Evolutionary conservation across 2,329 filamentous ascomycete genomes (phyloP).

Genomic region (Fusarium chlamydosporum): DNA sequence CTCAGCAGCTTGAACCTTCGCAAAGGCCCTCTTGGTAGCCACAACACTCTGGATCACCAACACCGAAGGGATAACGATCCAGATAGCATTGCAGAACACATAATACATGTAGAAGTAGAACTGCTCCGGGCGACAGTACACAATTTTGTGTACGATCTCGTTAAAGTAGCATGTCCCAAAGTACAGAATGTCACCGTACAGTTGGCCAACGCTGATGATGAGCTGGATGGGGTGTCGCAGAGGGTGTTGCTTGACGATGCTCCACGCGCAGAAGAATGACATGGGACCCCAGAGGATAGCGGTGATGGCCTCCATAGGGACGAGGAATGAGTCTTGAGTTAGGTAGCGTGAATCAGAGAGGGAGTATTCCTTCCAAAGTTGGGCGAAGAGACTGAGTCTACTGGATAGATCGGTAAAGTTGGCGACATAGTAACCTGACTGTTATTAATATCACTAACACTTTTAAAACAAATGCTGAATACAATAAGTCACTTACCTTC

Average conservation of each 20-base stretch:
- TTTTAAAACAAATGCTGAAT: background rate
- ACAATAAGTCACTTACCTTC: constrained; percentile 52
- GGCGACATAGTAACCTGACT: constrained; percentile 63
- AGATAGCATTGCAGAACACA: constrained; percentile 66
- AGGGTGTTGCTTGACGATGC: constrained; percentile 61
- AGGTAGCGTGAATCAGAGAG: constrained; percentile 70
- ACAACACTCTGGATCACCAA: constrained; percentile 53
- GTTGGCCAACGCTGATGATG: constrained; percentile 62
- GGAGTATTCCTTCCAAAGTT: constrained; percentile 72
- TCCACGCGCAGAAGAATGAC: constrained; percentile 63
- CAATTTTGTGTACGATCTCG: constrained; percentile 54
- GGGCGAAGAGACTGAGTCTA: constrained; percentile 62
- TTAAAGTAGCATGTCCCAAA: constrained; percentile 64
- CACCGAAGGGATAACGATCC: constrained; percentile 64
- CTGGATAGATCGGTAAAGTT: constrained; percentile 60
- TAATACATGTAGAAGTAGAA: constrained; percentile 69
- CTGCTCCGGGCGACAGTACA: constrained; percentile 65
- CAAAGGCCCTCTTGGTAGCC: constrained; percentile 50
- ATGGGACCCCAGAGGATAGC: constrained; percentile 68
- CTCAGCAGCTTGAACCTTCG: constrained; percentile 46
- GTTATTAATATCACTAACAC: background rate
- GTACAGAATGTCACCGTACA: constrained; percentile 69
- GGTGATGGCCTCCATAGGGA: constrained; percentile 70
- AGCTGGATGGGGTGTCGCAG: constrained; percentile 64
- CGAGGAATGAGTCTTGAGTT: constrained; percentile 65